Base-by-base conservation (phyloP, 192 early-diverging fungal species). In the Dispira simplex region DNA sequence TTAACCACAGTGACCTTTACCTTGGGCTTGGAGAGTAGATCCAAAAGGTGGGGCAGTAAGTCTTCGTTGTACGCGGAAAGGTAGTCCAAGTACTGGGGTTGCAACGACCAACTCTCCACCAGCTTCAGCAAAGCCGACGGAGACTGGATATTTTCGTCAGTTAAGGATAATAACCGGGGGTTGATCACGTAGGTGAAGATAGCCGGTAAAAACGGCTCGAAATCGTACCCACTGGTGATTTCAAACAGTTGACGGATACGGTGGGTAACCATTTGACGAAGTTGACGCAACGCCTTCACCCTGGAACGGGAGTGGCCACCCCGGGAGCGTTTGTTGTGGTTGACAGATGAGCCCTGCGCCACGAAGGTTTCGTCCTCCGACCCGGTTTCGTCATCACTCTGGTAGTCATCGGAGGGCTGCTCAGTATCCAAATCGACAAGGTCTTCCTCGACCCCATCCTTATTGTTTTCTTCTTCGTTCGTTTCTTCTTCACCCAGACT, bases 101-200 rank as follows among this genome's bases (percentile, higher is more conserved):
- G 74, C 44, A 77, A 73, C 8, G 92, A 75, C 95, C 95, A 98
- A 3, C 82, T 74, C 10, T 71, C 65, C 44, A 99, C 75, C 46
- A 98, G 71, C 63, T 84, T 78, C 73, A 96, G 74, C 25, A 95
- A 70, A 0, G 85, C 76, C 1, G 88, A 91, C 3, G 91, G 82
- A 46, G 85, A 80, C 70, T 98, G 94, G 6, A 92, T 92, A 68
- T 90, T 92, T 69, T 99, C 97, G 18, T 67, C 67, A 28, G 75
- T 77, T 23, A 98, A 77, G 16, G 73, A 80, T 26, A 79, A 71
- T 16, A 99, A 69, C 25, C 91, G 82, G 13, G 81, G 74, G 47
- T 81, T 71, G 26, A 99, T 79, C 46, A 85, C 84, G 0, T 79
- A 71, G 16, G 74, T 63, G 63, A 83, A 97, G 69, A 98, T 86